Conservation (phyloP, 202 grass and related monocot genomes). For the Bolboschoenoplectus hybrid region DNA sequence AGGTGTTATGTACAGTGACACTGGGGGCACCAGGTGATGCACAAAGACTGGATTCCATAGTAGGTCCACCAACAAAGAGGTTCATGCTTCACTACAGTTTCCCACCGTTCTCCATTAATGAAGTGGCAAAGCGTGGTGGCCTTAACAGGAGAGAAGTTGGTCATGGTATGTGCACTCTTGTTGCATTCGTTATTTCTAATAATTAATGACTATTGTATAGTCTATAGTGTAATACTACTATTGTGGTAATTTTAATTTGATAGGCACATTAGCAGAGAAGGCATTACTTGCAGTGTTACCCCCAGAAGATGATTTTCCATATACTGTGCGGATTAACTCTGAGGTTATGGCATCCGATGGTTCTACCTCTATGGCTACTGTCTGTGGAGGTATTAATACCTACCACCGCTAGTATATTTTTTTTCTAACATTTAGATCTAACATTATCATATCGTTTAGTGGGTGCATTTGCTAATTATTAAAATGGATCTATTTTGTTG, state of each 20-base stretch:
- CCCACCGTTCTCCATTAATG: conserved; percentile 97
- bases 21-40: conserved; percentile 92
- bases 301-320: conserved; percentile 90
- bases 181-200: conserved; percentile 2
- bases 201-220: conserved; percentile 28
- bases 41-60: conserved; percentile 90
- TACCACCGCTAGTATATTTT: conserved; percentile 11
- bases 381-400: conserved; percentile 76
- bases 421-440: conserved; percentile 28
- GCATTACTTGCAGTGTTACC: conserved; percentile 93
- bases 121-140: conserved; percentile 82
- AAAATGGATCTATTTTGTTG: conserved; percentile 34
- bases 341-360: conserved; percentile 99
- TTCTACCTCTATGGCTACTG: conserved; percentile 98
- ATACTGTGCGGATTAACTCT: conserved; percentile 93
- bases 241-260: conserved; percentile 40
- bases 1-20: conserved; percentile 98
- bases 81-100: conserved; percentile 99
- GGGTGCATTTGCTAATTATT: conserved; percentile 31
- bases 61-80: conserved; percentile 92
- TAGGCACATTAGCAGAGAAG: conserved; percentile 96
- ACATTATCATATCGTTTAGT: conserved; percentile 34
- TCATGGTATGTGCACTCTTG: conserved; percentile 55
- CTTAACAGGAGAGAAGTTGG: conserved; percentile 98
- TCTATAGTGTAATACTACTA: neutral